phyloP scores from a whole-genome alignment of 805 yeast genomes.

The Hanseniaspora nectarophila region DNA sequence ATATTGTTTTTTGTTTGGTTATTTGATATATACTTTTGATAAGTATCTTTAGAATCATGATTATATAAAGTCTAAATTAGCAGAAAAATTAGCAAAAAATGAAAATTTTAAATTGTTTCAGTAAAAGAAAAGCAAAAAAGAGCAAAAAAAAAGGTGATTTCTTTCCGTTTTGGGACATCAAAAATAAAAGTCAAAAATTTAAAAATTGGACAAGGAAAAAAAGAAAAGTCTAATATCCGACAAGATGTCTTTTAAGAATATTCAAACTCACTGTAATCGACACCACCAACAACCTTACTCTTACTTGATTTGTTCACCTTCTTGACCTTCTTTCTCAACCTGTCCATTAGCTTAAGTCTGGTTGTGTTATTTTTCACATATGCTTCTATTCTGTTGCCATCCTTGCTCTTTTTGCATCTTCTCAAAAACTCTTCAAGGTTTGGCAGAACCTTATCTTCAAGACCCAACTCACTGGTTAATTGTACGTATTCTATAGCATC shows the following conservation, averaged over 20 bases:
- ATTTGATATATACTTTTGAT: no score
- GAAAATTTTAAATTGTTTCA: no score
- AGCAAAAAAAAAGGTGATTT: not conserved
- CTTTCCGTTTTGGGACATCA: not conserved
- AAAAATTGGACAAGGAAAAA: no score
- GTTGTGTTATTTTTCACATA: conserved; percentile 19
- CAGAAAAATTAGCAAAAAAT: no score
- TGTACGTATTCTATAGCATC: not conserved
- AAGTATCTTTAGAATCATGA: no score
- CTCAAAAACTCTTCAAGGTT: conserved; percentile 22
- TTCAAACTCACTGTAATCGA: conserved; percentile 7
- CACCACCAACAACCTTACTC: conserved; percentile 10
- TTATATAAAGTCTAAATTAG: no score
- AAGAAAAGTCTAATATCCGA: not conserved
- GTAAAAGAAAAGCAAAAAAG: not conserved
- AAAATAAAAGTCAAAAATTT: not conserved
- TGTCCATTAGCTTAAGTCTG: conserved; percentile 21
- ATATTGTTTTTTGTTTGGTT: conserved; percentile 15
- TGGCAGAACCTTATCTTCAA: not conserved
- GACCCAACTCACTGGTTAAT: not conserved
- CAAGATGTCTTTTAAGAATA: conserved; percentile 16
- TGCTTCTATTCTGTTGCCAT: conserved; percentile 21
- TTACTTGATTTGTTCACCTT: conserved; percentile 16
- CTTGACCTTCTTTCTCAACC: conserved; percentile 18
- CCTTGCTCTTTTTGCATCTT: conserved; percentile 25